Conservation (phyloP, 129 eudicot genomes). For the Chrysanthemum lavandulifolium region DNA sequence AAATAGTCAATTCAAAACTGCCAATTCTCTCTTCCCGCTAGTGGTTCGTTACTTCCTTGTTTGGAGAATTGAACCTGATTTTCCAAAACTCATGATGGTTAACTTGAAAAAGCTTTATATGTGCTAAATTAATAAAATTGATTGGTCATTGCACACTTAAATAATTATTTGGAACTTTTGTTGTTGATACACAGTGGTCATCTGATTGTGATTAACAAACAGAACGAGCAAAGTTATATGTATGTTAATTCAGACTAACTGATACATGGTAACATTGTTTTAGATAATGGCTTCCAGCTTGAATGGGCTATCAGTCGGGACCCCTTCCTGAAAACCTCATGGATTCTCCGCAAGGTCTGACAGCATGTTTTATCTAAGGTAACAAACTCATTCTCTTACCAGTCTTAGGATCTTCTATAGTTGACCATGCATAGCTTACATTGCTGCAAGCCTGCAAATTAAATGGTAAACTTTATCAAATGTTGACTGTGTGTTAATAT, state of each 20-base stretch:
- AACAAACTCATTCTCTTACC: neutral
- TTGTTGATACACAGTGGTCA: neutral
- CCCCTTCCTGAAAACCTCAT: constrained; percentile 65
- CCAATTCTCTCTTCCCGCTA: neutral
- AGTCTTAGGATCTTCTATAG: neutral
- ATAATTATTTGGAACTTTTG: neutral
- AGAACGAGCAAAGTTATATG: neutral
- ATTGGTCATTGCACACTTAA: neutral
- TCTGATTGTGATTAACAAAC: constrained; percentile 17
- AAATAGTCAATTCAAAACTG: neutral
- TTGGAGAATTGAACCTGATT: constrained; percentile 5
- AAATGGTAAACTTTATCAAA: constrained; percentile 1
- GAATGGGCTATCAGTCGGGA: constrained; percentile 89
- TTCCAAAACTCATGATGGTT: neutral
- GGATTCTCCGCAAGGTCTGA: constrained; percentile 87
- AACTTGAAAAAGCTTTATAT: too few relatives aligned
- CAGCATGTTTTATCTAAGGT: constrained; percentile 63
- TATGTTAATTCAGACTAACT: neutral
- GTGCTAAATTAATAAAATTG: neutral
- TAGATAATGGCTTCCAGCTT: constrained; percentile 99
- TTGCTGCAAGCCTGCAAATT: neutral
- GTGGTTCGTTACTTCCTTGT: neutral
- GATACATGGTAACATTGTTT: constrained; percentile 18
- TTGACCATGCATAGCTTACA: neutral
- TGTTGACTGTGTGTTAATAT: constrained; percentile 8